Evolutionary conservation across 257 asterid species (phyloP), one percentile per base, ranked within the genome.

Genomic region (Solanum lycopersicoides): DNA sequence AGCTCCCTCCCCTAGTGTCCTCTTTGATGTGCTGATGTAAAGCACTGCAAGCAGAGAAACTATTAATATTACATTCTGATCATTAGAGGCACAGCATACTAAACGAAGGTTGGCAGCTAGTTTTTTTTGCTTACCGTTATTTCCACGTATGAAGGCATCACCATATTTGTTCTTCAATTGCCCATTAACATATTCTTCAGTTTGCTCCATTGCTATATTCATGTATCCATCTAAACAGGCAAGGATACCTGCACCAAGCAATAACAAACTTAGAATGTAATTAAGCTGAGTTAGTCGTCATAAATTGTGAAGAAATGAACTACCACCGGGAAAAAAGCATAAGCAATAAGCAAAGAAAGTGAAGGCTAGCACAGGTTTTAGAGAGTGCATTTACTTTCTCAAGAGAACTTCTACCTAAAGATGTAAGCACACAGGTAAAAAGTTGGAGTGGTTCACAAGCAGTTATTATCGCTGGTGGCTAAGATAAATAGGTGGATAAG

Each of bases 191-290:
- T 97, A 97, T 91, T 97, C 99, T 93, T 97, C 99, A 6, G 99
- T 97, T 89, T 97, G 98, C 87, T 97, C 99, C 99, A 97, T 97
- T 4, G 99, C 99, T 76, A 97, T 97, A 86, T 97, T 97, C 98
- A 97, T 97, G 88, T 95, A 97, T 77, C 99, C 99, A 92, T 97
- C 99, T 86, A 97, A 91, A 89, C 98, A 97, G 41, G 99, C 99
- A 75, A 97, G 96, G 86, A 95, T 95, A 88, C 98, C 99, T 95
- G 91, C 71, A 82, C 15, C 75, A 80, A 20, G 65, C 74, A 50
- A 80, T 50, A 39, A 47, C 23, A 35, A 63, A 39, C 9, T 4
- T 15, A 77, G 50, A 37, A 76, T n/a, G 25, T 12, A 35, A 41
- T 28, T 42, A 12, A 34, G 15, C 60, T 44, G 39, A 44, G 39